Conservation (phyloP, 1,139 yeast species). For the Insectozyma bohioensis region DNA sequence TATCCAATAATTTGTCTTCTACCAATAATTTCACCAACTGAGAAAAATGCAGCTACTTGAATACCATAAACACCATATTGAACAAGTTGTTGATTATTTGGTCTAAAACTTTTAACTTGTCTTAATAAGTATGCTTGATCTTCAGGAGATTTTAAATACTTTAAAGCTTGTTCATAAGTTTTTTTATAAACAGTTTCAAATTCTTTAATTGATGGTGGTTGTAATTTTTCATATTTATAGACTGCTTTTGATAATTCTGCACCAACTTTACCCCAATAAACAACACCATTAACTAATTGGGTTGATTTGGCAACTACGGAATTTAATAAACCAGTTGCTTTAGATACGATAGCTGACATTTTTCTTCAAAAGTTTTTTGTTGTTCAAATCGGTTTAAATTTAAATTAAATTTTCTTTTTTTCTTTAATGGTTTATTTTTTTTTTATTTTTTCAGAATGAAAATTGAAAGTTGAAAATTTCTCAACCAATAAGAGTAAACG, state of each 20-base stretch:
- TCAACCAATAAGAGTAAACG: conserved; percentile 17
- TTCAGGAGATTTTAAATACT: conserved; percentile 37
- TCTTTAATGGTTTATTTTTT: conserved; percentile 6
- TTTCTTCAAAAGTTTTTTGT: conserved; percentile 1
- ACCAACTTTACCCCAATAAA: conserved; percentile 89
- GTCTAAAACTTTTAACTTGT: conserved; percentile 45
- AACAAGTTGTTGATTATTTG: conserved; percentile 57
- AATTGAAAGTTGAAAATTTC: conserved; percentile 4
- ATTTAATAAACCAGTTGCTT: conserved; percentile 47
- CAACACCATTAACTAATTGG: conserved; percentile 47
- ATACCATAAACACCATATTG: conserved; percentile 76
- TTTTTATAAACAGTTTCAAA: conserved; percentile 73
- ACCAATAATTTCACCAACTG: conserved; percentile 95
- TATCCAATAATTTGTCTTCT: conserved; percentile 92
- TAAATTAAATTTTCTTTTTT: conserved; percentile 2
- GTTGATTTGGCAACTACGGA: conserved; percentile 38
- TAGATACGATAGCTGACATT: conserved; percentile 51
- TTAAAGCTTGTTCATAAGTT: conserved; percentile 46
- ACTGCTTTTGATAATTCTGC: conserved; percentile 88
- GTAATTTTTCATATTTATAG: conserved; percentile 86
- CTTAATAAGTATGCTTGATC: conserved; percentile 50
- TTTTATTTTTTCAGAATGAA: conserved; percentile 5
- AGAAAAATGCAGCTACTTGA: conserved; percentile 87
- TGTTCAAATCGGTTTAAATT: too few species aligned
- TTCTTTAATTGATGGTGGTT: conserved; percentile 83